Base-by-base conservation (phyloP, 2,329 filamentous ascomycete species). In the Apiospora malaysiana region DNA sequence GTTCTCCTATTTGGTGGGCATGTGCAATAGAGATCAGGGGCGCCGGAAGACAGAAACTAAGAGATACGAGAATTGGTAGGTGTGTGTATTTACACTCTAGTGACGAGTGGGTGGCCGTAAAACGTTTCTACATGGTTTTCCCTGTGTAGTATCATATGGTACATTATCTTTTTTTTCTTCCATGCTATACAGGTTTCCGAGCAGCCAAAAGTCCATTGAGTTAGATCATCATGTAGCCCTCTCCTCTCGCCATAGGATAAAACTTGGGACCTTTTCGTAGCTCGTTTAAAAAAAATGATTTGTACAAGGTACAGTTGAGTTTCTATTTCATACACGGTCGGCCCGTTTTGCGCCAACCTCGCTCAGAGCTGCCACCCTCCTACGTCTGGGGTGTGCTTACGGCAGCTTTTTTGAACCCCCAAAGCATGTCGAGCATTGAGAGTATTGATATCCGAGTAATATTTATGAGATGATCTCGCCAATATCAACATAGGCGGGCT, bases 401-500 rank as follows among this genome's bases (percentile, higher is more conserved):
- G 12, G 21, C 40, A 45, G 40, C n/a, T 67, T 43, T 43, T 42
- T 23, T 14, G n/a, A n/a, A n/a, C 25, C 27, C 47, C 51, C 27
- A 9, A 59, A 37, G 27, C 66, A 12, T 67, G 14, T 25, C 65
- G 65, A 45, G 65, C 14, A 46, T n/a, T n/a, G 40, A 45, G 66
- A 42, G 59, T 37, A 10, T 45, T 47, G 18, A 4, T 12, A 21
- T 45, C 32, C 32, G 32, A 32, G n/a, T 49, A 45, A 45, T 45
- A 18, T 46, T 42, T 46, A 76, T 76, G 81, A 86, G 81, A 93
- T 85, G 75, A 94, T 86, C 83, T 94, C 92, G 70, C 92, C 92
- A 73, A 91, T 86, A 79, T 94, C 92, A 73, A 94, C 87, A 76
- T 93, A 85, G 69, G 87, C 88, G 2, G 91, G 89, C 81, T 88